These are phyloP conservation scores for Nannochloropsis salina DNA, from an alignment of 108 stramenopile genomes.

Conservation along the genomic window DNA sequence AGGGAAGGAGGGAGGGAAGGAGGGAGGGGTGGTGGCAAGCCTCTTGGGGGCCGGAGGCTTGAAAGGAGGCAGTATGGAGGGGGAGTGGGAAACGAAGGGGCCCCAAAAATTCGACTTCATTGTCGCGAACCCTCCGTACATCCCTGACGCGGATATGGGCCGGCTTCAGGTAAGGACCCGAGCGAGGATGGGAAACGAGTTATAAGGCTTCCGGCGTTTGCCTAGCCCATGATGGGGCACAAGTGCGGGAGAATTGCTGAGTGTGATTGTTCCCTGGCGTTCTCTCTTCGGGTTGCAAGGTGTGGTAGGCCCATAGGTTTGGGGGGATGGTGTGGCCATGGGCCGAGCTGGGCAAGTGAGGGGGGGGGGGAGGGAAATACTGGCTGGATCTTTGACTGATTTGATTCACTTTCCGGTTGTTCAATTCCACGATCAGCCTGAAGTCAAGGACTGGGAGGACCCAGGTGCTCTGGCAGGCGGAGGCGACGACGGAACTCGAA, in stretches of 20 bases:
- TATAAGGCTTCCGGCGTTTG: too few relatives aligned
- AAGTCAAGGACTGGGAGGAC: constrained; percentile 70
- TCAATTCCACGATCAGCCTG: constrained; percentile 24
- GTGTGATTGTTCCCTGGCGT: too few relatives aligned
- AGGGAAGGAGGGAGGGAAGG: constrained; percentile 17
- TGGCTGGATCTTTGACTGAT: too few relatives aligned
- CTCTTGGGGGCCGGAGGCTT: constrained; percentile 47
- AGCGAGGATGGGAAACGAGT: not conserved
- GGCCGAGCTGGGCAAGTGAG: too few relatives aligned
- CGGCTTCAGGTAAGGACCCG: constrained; percentile 34
- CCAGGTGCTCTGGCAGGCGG: constrained; percentile 67
- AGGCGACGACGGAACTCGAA: constrained; percentile 79
- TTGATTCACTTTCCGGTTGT: too few relatives aligned
- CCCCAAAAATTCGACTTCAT: constrained; percentile 66
- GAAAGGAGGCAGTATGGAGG: not conserved
- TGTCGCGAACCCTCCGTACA: constrained; percentile 91
- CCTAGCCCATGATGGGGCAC: too few relatives aligned
- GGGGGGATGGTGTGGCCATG: too few relatives aligned
- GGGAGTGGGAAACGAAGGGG: not conserved
- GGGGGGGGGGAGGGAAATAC: too few relatives aligned
- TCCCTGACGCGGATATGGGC: constrained; percentile 68
- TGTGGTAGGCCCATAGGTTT: too few relatives aligned
- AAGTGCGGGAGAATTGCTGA: too few relatives aligned
- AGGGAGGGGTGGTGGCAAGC: constrained; percentile 29
- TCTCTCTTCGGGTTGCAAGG: too few relatives aligned